Conservation (phyloP, 495 filamentous ascomycete genomes). For the Penicillium diatomitis region DNA sequence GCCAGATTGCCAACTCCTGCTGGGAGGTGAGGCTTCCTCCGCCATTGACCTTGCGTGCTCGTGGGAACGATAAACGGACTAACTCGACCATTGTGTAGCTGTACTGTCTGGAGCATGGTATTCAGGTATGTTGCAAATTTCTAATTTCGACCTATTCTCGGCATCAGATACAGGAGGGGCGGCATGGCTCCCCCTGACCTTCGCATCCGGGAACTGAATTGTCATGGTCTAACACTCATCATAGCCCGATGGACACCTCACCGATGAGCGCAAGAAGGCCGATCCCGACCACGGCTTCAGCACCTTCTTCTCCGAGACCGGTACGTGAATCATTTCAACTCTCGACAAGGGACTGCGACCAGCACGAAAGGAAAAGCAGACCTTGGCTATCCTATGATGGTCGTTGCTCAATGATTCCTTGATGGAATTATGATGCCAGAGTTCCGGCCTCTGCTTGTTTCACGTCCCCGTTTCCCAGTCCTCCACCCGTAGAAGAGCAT, state of each 20-base stretch:
- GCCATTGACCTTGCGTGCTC: slow-evolving; percentile 3
- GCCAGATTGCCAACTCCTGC: slow-evolving; percentile 99
- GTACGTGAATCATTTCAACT: slow-evolving; percentile 41
- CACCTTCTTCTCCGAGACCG: slow-evolving; percentile 99
- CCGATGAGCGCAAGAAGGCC: slow-evolving; percentile 94
- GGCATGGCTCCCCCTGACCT: slow-evolving; percentile 14
- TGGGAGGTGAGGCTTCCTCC: slow-evolving; percentile 70
- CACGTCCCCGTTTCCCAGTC: neutral
- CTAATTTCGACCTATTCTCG: slow-evolving; percentile 8
- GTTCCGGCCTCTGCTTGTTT: neutral
- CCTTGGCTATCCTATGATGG: no score
- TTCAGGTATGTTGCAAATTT: slow-evolving; percentile 62
- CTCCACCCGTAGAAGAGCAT: neutral
- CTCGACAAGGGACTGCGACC: neutral
- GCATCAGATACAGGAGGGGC: neutral
- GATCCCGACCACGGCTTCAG: slow-evolving; percentile 97
- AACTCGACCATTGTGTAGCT: slow-evolving; percentile 50
- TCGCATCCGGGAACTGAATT: slow-evolving; percentile 7
- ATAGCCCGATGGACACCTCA: slow-evolving; percentile 97
- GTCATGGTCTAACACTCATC: slow-evolving; percentile 14
- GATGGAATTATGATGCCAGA: no score
- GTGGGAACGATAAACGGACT: slow-evolving; percentile 10
- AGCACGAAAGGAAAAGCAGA: neutral
- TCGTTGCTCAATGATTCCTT: no score
- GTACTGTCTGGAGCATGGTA: slow-evolving; percentile 99